A percentile compares a stretch with the other conserved stretches of the same genome.
phyloP scores from a whole-genome alignment of 2,329 filamentous ascomycete genomes.

The Pseudogymnoascus sp. region DNA sequence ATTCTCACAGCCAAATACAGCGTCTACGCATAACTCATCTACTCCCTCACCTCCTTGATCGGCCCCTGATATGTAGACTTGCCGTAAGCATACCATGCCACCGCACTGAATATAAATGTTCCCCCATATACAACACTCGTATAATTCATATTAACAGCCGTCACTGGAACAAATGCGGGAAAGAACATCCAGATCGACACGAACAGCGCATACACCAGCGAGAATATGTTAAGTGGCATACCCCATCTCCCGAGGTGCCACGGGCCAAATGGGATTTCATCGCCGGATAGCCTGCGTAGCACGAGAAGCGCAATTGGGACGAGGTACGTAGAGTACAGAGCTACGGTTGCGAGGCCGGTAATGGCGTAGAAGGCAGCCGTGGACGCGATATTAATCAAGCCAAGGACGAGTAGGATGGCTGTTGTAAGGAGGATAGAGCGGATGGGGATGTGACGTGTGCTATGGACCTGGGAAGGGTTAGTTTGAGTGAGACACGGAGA shows the following conservation, averaged over 20 bases:
- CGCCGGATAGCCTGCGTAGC: constrained; percentile 31
- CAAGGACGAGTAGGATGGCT: constrained; percentile 28
- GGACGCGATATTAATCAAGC: constrained; percentile 36
- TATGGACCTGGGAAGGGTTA: constrained; percentile 17
- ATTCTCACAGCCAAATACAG: neutral
- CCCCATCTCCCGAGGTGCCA: constrained; percentile 20
- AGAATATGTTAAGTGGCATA: constrained; percentile 18
- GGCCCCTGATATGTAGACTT: neutral
- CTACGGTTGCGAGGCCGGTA: constrained; percentile 36
- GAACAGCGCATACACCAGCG: constrained; percentile 28
- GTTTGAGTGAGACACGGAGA: neutral
- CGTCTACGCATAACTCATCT: neutral
- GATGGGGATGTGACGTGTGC: constrained; percentile 18
- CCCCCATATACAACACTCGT: constrained; percentile 7
- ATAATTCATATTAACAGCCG: constrained; percentile 11
- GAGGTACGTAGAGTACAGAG: constrained; percentile 38
- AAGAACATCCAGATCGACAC: constrained; percentile 40
- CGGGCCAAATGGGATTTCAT: constrained; percentile 19
- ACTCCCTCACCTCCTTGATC: constrained; percentile 9
- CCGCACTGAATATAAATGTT: neutral
- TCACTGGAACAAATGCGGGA: neutral
- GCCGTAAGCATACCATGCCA: constrained; percentile 1
- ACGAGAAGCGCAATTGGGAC: constrained; percentile 34
- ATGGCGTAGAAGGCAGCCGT: constrained; percentile 38
- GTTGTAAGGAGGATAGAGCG: constrained; percentile 23